These are phyloP conservation scores for Diutina siamensis DNA, from an alignment of 1,139 yeast species.

Conservation along the genomic window DNA sequence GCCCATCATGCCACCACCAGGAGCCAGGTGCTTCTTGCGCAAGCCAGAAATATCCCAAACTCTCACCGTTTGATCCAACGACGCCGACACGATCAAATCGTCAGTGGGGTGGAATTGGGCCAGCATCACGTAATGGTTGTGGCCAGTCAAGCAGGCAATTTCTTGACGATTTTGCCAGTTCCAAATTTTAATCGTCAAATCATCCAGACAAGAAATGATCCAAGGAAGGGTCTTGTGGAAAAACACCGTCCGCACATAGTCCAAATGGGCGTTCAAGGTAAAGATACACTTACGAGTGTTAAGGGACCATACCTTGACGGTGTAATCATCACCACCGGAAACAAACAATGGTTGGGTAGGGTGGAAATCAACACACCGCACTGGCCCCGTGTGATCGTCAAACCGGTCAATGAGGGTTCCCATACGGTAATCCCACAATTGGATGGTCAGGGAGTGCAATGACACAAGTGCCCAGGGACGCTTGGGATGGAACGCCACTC, in stretches of 20 bases:
- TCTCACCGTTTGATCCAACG: slow-evolving; percentile 96
- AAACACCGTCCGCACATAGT: slow-evolving; percentile 86
- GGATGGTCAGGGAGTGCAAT: slow-evolving; percentile 88
- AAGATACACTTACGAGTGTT: slow-evolving; percentile 85
- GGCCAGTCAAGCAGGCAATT: slow-evolving; percentile 95
- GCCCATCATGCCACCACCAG: slow-evolving; percentile 6
- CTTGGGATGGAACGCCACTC: slow-evolving; percentile 95
- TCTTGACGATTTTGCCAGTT: slow-evolving; percentile 99
- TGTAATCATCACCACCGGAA: slow-evolving; percentile 95
- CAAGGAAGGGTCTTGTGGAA: slow-evolving; percentile 97
- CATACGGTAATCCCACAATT: slow-evolving; percentile 99
- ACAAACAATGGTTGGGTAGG: slow-evolving; percentile 96
- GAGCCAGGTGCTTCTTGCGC: slow-evolving; percentile 88
- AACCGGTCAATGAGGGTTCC: slow-evolving; percentile 93
- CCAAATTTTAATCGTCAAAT: slow-evolving; percentile 98
- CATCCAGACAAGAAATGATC: slow-evolving; percentile 94
- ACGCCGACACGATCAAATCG: slow-evolving; percentile 89
- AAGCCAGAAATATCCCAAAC: slow-evolving; percentile 98
- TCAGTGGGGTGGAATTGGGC: slow-evolving; percentile 97
- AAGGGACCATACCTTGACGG: slow-evolving; percentile 93
- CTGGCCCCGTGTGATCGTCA: slow-evolving; percentile 98
- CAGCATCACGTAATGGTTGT: slow-evolving; percentile 95
- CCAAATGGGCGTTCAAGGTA: slow-evolving; percentile 87
- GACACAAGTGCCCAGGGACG: slow-evolving; percentile 97
- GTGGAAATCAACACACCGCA: slow-evolving; percentile 89